Conservation (phyloP, 164 flowering plant species). For the Liquidambar formosana region DNA sequence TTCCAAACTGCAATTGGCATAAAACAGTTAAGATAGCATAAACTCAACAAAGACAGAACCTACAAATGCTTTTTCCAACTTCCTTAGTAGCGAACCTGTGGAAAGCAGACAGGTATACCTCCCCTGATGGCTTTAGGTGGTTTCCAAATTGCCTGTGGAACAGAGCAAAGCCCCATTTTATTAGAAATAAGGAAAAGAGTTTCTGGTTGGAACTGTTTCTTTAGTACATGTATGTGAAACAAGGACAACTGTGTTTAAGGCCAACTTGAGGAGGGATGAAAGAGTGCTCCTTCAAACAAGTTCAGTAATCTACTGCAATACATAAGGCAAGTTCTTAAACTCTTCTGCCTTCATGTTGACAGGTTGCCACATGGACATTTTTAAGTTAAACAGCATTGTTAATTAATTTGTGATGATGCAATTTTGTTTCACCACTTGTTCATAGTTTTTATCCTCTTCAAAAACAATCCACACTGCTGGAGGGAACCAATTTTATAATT, state of each 20-base stretch:
- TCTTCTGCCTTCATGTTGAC: not conserved
- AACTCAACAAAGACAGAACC: not conserved
- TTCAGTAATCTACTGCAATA: not conserved
- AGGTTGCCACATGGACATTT: not conserved
- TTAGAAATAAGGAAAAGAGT: not conserved
- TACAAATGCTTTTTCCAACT: not conserved
- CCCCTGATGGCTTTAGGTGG: slow-evolving; percentile 79
- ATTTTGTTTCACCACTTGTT: too few species aligned
- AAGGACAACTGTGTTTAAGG: not conserved
- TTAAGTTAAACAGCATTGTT: not conserved
- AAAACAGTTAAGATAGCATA: not conserved
- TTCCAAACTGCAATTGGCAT: slow-evolving; percentile 59
- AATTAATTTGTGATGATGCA: not conserved
- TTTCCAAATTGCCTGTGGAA: slow-evolving; percentile 57
- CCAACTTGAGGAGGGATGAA: not conserved
- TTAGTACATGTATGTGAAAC: not conserved
- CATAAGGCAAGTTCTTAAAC: not conserved
- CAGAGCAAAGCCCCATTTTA: slow-evolving; percentile 1
- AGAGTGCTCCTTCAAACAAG: not conserved
- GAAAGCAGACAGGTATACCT: slow-evolving; percentile 82
- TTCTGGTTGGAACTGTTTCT: not conserved
- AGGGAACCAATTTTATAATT: too few species aligned
- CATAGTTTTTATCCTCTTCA: too few species aligned
- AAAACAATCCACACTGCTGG: too few species aligned
- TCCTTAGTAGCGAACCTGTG: slow-evolving; percentile 56